Evolutionary conservation across 306 rosid species (phyloP), one percentile per base, ranked within the genome.

Genomic region (Vachellia pachyceras): DNA sequence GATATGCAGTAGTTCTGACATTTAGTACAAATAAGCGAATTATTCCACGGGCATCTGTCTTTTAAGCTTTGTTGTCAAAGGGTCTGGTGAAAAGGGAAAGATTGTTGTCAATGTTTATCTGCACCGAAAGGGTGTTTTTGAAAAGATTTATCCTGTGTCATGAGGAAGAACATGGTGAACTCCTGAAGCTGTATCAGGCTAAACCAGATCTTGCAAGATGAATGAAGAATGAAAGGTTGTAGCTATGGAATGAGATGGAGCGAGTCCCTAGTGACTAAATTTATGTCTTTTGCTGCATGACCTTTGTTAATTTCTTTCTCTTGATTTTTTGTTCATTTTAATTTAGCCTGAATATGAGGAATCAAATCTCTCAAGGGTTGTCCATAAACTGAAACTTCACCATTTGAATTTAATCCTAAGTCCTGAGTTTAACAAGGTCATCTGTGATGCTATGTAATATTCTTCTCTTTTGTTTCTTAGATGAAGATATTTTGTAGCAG

Each of bases 11-110:
- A 11, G 45, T 86, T 39, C 4, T 83, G 71, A 2, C 44, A 17
- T 3, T 75, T 33, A 82, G 88, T 55, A 69, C 78, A 64, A 49
- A 75, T 15, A 82, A 70, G 36, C 69, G 86, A 41, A 73, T 37
- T 52, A 76, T 75, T 78, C 86, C 88, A 3, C 79, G 88, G 69
- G 88, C 42, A 50, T 78, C 83, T 23, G 82, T 85, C 63, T 3
- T 85, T 41, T 68, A 36, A 77, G 54, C 69, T 33, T 73, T 85
- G 76, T 42, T 73, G 20, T 60, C 70, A 18, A 82, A 82, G 60
- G 81, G 83, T 67, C 73, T 73, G 60, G 61, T 46, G 25, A 82
- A 54, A 17, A 10, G 9, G 15, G 15, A 58, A 9, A 20, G 36
- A 37, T 73, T 54, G 33, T 1, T 20, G 2, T 3, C 10, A 12